Base-by-base conservation (phyloP, 2,329 filamentous ascomycete species). In the Pseudopithomyces maydicus region DNA sequence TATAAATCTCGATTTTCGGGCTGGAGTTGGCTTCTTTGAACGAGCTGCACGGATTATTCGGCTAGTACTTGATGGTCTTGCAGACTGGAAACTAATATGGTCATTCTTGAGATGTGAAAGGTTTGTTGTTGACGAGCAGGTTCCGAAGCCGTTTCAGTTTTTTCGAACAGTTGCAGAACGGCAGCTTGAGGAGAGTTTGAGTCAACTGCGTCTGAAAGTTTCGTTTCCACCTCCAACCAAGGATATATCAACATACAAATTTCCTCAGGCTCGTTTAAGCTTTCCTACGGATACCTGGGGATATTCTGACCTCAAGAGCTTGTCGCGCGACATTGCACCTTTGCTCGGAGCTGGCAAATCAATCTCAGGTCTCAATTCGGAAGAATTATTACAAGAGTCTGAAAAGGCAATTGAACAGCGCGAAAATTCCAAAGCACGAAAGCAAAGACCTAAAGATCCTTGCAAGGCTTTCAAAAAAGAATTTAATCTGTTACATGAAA, bases 71-170 rank as follows among this genome's bases (percentile, higher is more conserved):
- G 26, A 26, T 1, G 65, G 59, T 11, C 11, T 52, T n/a, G 54
- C 55, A 12, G 58, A 68, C 44, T 63, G 58, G 57, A 61, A 54
- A 23, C 50, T 68, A 3, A 59, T 67, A 17, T 62, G 45, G 55
- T 55, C 58, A 0, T 62, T 62, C 29, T 36, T 66, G 26, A 50
- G 41, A 2, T 63, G 65, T 32, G 17, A 48, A 1, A 46, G 50
- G 1, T 65, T 59, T 29, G 51, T 62, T 0, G 22, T 6, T 6
- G 54, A 32, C 2, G 36, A 20, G 6, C 20, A 42, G 12, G 8
- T 20, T 12, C 55, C 52, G 36, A 12, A 19, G 1, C n/a, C 53
- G 14, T 51, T 47, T 14, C 42, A 52, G 11, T 57, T 57, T 43
- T 29, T 29, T 12, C 32, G 26, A 12, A 52, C 36, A 19, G 22